Percentiles rank a stretch among this genome's conserved stretches.
Conservation (phyloP, 257 asterid species). For the Penstemon newberryi region DNA sequence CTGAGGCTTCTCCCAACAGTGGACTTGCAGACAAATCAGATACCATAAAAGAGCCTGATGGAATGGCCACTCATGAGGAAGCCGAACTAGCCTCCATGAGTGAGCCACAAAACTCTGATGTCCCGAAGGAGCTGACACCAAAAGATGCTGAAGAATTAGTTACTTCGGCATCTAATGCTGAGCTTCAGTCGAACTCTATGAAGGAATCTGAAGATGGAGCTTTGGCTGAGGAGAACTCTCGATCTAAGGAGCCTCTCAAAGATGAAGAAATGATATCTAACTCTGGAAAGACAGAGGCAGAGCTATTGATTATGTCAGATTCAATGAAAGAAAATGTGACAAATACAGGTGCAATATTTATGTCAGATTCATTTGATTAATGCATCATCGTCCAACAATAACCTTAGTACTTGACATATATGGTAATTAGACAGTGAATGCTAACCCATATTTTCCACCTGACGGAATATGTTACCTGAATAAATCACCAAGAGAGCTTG, state of each 20-base stretch:
- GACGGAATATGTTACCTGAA: not conserved
- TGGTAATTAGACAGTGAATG: conserved; percentile 1
- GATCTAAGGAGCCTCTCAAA: conserved; percentile 45
- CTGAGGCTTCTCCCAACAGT: conserved; percentile 38
- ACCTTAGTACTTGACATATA: conserved; percentile 1
- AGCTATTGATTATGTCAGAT: conserved; percentile 37
- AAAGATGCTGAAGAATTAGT: conserved; percentile 41
- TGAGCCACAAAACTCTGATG: conserved; percentile 42
- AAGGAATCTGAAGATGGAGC: conserved; percentile 58
- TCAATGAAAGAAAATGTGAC: conserved; percentile 40
- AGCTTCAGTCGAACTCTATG: conserved; percentile 49
- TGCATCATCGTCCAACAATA: not conserved
- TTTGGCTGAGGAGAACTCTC: conserved; percentile 37
- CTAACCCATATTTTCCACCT: conserved; percentile 12
- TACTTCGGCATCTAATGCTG: conserved; percentile 45
- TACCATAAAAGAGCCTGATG: conserved; percentile 40
- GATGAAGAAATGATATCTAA: conserved; percentile 48
- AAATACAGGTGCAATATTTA: conserved; percentile 43
- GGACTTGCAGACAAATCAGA: conserved; percentile 41
- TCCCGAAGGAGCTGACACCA: conserved; percentile 39
- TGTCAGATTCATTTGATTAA: not conserved
- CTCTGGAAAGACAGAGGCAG: conserved; percentile 52
- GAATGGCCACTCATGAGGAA: conserved; percentile 34
- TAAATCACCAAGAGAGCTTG: conserved; percentile 16
- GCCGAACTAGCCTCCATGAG: conserved; percentile 33